phyloP scores from a whole-genome alignment of 805 yeast genomes.

The Ogataea kodamae region DNA sequence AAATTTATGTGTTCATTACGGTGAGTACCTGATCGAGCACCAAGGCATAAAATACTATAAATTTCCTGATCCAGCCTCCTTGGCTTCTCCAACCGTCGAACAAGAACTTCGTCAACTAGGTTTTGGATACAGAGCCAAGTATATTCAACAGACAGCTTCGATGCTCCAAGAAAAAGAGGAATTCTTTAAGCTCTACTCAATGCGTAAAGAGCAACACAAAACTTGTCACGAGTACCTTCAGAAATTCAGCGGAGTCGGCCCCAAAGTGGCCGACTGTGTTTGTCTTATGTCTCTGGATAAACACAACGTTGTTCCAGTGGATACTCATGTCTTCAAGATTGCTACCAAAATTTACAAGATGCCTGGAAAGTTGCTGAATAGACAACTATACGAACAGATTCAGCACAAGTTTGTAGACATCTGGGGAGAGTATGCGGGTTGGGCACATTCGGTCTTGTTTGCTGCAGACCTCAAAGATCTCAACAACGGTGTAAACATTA shows the following conservation, averaged over 20 bases:
- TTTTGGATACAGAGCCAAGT: slow-evolving; percentile 93
- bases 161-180: slow-evolving; percentile 42
- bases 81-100: slow-evolving; percentile 36
- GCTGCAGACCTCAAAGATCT: slow-evolving; percentile 77
- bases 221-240: slow-evolving; percentile 56
- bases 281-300: slow-evolving; percentile 86
- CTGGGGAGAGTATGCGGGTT: slow-evolving; percentile 94
- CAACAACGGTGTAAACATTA: slow-evolving; percentile 57
- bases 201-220: slow-evolving; percentile 38
- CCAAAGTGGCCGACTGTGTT: slow-evolving; percentile 97
- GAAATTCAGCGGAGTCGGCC: slow-evolving; percentile 85
- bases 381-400: slow-evolving; percentile 52
- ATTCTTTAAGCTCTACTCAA: slow-evolving; percentile 36
- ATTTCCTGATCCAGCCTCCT: slow-evolving; percentile 66
- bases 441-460: slow-evolving; percentile 96
- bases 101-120: slow-evolving; percentile 45
- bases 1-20: slow-evolving; percentile 65
- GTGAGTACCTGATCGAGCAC: slow-evolving; percentile 51
- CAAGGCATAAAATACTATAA: slow-evolving; percentile 58
- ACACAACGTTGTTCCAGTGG: slow-evolving; percentile 88
- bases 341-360: slow-evolving; percentile 78
- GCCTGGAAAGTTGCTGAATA: slow-evolving; percentile 43
- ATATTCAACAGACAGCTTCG: slow-evolving; percentile 72
- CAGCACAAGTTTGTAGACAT: slow-evolving; percentile 54
- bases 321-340: slow-evolving; percentile 90